Evolutionary conservation across 176 grass and related monocot genomes (phyloP), one percentile per base, ranked within the genome.

Genomic region (Juncus inflexus): DNA sequence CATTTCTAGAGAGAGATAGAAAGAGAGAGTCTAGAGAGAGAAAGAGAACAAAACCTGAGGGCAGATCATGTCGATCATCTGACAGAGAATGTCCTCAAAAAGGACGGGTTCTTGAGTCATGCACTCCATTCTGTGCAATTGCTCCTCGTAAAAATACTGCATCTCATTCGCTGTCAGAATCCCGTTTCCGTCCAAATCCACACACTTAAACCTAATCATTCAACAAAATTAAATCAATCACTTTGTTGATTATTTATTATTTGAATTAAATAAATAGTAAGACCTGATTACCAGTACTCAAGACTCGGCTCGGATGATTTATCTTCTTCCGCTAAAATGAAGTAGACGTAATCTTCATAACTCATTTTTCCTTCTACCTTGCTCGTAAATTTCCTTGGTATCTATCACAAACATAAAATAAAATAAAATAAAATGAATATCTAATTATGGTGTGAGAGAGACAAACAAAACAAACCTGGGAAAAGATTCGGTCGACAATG

Each of bases 81-180:
- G 92, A 51, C 92, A 91, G 40, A 97, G 67, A 52, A 97, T 91
- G 74, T 97, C 92, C 74, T 91, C 87, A 69, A 89, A 97, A 37
- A 91, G 70, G 63, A 91, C 87, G 70, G 92, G 87, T 76, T 97
- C 92, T 63, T 97, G 87, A 59, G 92, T 80, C 92, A 97, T 91
- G 67, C 92, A 97, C 56, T 97, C 92, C 87, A 97, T 89, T 16
- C 92, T 87, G 74, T 97, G 92, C 76, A 97, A 84, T 70, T 97
- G 92, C 82, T 97, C 92, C 66, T 97, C 87, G 42, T 86, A 91
- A 60, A 97, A 97, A 63, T 81, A 91, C 58, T 97, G 92, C 66
- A 91, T 76, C 69, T 97, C 87, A 79, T 81, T 97, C 72, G 76
- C 60, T 77, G 92, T 91, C 42, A 97, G 77, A 67, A 91, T 89